Evolutionary conservation across 192 early-diverging fungal species (phyloP).

Genomic region (Podochytrium sp.): DNA sequence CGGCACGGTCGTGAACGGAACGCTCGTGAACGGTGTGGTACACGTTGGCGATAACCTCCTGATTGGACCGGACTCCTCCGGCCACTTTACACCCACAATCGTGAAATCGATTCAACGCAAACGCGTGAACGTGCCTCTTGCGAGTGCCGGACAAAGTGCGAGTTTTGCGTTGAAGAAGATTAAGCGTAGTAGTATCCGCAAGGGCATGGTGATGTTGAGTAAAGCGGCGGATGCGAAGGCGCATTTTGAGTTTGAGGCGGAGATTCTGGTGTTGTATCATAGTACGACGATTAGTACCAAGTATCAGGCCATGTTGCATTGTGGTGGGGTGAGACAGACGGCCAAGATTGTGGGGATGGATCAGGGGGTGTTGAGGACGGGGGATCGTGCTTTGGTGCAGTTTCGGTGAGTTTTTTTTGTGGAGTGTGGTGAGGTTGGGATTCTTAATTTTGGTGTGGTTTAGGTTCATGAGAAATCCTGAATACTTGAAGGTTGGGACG

Average conservation of each 20-base stretch:
- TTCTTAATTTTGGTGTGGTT: slow-evolving; percentile 36
- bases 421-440: background rate
- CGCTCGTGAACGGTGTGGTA: slow-evolving; percentile 71
- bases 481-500: slow-evolving; percentile 54
- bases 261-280: slow-evolving; percentile 89
- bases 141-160: slow-evolving; percentile 82
- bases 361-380: slow-evolving; percentile 76
- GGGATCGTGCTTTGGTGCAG: slow-evolving; percentile 79
- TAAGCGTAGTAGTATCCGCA: slow-evolving; percentile 75
- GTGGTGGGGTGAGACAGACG: slow-evolving; percentile 83
- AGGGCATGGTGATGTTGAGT: slow-evolving; percentile 82
- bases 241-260: slow-evolving; percentile 81
- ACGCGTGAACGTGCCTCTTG: slow-evolving; percentile 75
- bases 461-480: slow-evolving; percentile 81
- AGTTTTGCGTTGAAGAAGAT: slow-evolving; percentile 86
- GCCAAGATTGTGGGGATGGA: slow-evolving; percentile 79
- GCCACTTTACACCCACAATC: slow-evolving; percentile 74
- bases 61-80: slow-evolving; percentile 85
- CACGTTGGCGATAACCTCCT: slow-evolving; percentile 81
- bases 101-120: slow-evolving; percentile 91
- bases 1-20: slow-evolving; percentile 84
- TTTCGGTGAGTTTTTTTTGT: slow-evolving; percentile 43
- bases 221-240: slow-evolving; percentile 55
- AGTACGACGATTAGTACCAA: slow-evolving; percentile 86
- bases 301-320: slow-evolving; percentile 97